phyloP scores from a whole-genome alignment of 352 stramenopile genomes.

The Blastocystis sp. region DNA sequence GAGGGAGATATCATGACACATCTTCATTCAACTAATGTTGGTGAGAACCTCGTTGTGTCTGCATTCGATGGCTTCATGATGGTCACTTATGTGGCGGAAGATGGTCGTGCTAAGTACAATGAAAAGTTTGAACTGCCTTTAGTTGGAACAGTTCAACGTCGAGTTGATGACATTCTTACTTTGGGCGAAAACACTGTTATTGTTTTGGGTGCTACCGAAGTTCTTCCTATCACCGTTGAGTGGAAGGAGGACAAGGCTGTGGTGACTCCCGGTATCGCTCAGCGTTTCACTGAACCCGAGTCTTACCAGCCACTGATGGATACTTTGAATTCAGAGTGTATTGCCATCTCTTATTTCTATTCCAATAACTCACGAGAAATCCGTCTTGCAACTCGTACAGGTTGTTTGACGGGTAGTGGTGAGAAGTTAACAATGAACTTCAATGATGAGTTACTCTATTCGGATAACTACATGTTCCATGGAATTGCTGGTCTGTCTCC shows the following conservation, averaged over 20 bases:
- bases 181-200: slow-evolving; percentile 22
- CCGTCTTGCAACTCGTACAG: slow-evolving; percentile 18
- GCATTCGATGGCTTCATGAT: slow-evolving; percentile 50
- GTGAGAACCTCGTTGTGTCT: slow-evolving; percentile 12
- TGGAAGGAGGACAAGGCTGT: background rate
- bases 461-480: slow-evolving; percentile 60
- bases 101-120: background rate
- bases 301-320: slow-evolving; percentile 48
- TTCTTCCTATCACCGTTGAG: slow-evolving; percentile 27
- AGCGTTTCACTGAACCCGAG: background rate
- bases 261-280: background rate
- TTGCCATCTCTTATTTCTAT: slow-evolving; percentile 63
- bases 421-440: background rate
- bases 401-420: background rate
- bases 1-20: slow-evolving; percentile 10
- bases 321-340: slow-evolving; percentile 14
- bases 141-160: background rate
- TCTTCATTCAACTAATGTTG: slow-evolving; percentile 26
- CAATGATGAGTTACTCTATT: slow-evolving; percentile 28
- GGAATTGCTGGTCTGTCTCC: slow-evolving; percentile 50
- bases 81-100: slow-evolving; percentile 4
- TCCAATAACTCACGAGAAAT: background rate
- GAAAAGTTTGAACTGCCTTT: background rate
- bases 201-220: background rate
- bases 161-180: slow-evolving; percentile 48